Conservation (phyloP, 1,139 yeast species). For the Yamadazyma oceani region DNA sequence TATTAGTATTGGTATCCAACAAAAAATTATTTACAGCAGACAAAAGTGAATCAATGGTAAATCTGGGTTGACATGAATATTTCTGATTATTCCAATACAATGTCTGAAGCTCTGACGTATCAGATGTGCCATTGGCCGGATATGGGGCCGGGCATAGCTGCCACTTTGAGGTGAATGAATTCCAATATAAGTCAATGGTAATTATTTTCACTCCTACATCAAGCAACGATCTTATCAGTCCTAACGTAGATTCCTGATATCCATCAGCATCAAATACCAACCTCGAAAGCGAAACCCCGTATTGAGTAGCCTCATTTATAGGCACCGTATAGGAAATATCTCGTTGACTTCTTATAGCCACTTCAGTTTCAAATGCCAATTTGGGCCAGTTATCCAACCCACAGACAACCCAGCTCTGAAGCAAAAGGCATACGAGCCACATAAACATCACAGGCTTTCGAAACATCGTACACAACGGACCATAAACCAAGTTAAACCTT, state of each 20-base stretch:
- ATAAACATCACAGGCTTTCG: too few species aligned
- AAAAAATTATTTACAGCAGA: conserved; percentile 38
- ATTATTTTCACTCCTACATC: conserved; percentile 53
- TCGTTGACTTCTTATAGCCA: conserved; percentile 63
- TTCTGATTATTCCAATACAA: conserved; percentile 29
- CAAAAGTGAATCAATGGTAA: conserved; percentile 44
- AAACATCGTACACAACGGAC: too few species aligned
- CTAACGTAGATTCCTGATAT: conserved; percentile 45
- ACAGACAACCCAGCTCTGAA: background rate
- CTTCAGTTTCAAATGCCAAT: conserved; percentile 12
- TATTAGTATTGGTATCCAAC: conserved; percentile 50
- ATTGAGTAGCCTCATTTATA: conserved; percentile 52
- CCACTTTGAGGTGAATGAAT: conserved; percentile 52
- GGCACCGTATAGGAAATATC: conserved; percentile 60
- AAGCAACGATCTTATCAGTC: conserved; percentile 37
- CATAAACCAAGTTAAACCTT: too few species aligned
- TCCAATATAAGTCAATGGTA: conserved; percentile 67
- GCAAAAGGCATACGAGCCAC: background rate
- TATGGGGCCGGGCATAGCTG: conserved; percentile 67
- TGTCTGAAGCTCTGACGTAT: conserved; percentile 10
- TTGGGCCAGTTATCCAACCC: conserved; percentile 21
- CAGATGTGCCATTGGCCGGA: conserved; percentile 28
- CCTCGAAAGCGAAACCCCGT: conserved; percentile 59
- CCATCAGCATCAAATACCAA: conserved; percentile 53
- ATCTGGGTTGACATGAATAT: conserved; percentile 42